phyloP scores from a whole-genome alignment of 768 basidiomycete genomes.

The Termitomyces sp. region DNA sequence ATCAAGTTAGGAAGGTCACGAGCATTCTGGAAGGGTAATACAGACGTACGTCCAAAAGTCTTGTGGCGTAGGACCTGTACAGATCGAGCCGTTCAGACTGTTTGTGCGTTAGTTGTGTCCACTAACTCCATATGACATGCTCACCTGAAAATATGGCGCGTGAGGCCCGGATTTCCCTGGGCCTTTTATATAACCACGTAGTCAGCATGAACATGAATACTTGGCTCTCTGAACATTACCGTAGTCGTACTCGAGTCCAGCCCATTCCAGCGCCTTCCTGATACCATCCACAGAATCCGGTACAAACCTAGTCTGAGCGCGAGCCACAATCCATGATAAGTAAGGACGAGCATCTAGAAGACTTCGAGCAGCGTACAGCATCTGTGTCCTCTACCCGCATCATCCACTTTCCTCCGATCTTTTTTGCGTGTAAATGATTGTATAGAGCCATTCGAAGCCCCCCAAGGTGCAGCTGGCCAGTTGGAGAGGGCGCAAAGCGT shows the following conservation, averaged over 20 bases:
- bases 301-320: slow-evolving; percentile 69
- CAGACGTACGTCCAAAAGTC: slow-evolving; percentile 67
- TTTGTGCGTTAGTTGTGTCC: background rate
- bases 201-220: background rate
- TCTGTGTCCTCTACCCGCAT: slow-evolving; percentile 96
- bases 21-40: background rate
- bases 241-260: slow-evolving; percentile 87
- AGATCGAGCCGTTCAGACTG: slow-evolving; percentile 89
- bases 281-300: slow-evolving; percentile 85
- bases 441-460: slow-evolving; percentile 93
- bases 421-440: slow-evolving; percentile 83
- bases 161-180: slow-evolving; percentile 74
- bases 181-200: slow-evolving; percentile 40
- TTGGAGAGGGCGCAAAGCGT: slow-evolving; percentile 96
- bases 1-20: background rate
- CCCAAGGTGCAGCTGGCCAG: slow-evolving; percentile 90
- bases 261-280: slow-evolving; percentile 77
- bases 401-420: slow-evolving; percentile 85
- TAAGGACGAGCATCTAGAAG: background rate
- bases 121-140: background rate
- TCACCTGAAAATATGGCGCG: slow-evolving; percentile 86
- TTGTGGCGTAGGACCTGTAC: slow-evolving; percentile 70
- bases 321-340: background rate
- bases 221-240: slow-evolving; percentile 44
- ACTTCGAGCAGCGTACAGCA: slow-evolving; percentile 45